These are phyloP conservation scores for Apostasia ramifera DNA, from an alignment of 106 monocot genomes.

Conservation along the genomic window DNA sequence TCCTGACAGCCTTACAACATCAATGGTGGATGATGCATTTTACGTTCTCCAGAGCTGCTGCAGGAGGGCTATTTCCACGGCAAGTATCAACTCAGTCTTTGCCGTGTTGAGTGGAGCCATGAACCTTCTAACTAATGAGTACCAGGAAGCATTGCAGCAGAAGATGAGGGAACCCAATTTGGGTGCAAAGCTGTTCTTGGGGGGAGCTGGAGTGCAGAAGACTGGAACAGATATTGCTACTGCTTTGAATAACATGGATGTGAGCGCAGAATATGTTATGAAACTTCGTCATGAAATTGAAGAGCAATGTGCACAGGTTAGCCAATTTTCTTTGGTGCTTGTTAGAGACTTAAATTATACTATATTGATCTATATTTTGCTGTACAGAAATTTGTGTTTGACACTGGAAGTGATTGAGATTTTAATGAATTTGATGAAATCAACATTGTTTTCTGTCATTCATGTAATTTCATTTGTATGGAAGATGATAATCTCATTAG, in stretches of 20 bases:
- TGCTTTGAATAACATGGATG: constrained; percentile 88
- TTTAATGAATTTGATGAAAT: no score
- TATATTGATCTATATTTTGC: no score
- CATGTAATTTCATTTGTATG: no score
- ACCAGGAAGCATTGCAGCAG: constrained; percentile 85
- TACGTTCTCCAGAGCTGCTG: constrained; percentile 96
- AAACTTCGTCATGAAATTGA: constrained; percentile 92
- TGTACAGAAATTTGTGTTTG: no score
- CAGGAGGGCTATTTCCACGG: constrained; percentile 77
- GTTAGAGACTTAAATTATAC: neutral
- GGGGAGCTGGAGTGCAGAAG: constrained; percentile 75
- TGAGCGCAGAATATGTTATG: constrained; percentile 86
- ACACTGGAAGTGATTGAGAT: no score
- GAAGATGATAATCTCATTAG: no score
- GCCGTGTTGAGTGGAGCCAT: constrained; percentile 71
- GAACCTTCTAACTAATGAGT: constrained; percentile 80
- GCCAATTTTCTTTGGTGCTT: constrained; percentile 1
- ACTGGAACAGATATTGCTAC: constrained; percentile 80
- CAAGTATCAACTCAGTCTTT: constrained; percentile 79
- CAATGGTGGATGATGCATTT: constrained; percentile 96
- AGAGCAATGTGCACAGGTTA: constrained; percentile 83
- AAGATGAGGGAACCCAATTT: constrained; percentile 89
- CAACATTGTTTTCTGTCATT: no score
- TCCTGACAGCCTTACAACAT: constrained; percentile 72
- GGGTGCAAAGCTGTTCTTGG: constrained; percentile 81